phyloP scores from a whole-genome alignment of 1,284 basidiomycete genomes.

The Trametes versicolor region DNA sequence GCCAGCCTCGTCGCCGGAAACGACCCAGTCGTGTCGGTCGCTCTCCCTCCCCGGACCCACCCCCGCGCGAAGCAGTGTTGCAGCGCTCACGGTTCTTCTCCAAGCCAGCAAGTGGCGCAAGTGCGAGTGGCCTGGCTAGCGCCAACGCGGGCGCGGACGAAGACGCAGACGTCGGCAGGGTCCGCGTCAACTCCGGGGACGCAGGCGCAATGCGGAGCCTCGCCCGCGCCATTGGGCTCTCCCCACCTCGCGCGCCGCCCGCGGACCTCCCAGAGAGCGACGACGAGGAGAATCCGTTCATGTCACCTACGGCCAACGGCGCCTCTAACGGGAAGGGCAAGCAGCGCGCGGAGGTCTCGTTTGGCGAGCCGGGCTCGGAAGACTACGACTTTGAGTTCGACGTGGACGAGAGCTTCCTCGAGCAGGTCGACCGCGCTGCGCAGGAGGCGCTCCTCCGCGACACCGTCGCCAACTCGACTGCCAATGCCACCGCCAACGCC shows the following conservation, averaged over 20 bases:
- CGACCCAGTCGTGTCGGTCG: slow-evolving; percentile 35
- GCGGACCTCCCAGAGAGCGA: slow-evolving; percentile 31
- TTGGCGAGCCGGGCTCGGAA: slow-evolving; percentile 40
- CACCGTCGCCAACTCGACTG: not conserved
- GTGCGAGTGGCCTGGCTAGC: not conserved
- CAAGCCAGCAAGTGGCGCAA: not conserved
- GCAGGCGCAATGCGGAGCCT: slow-evolving; percentile 27
- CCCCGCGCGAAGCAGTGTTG: slow-evolving; percentile 29
- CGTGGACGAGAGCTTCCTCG: slow-evolving; percentile 50
- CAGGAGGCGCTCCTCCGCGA: slow-evolving; percentile 38
- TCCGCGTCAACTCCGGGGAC: slow-evolving; percentile 28
- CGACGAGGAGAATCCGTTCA: slow-evolving; percentile 27
- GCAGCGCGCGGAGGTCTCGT: slow-evolving; percentile 16
- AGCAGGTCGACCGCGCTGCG: slow-evolving; percentile 50
- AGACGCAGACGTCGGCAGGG: slow-evolving; percentile 7
- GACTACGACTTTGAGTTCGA: slow-evolving; percentile 47
- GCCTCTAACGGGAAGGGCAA: slow-evolving; percentile 20
- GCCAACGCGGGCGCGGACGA: slow-evolving; percentile 13
- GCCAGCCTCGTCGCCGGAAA: slow-evolving; percentile 54
- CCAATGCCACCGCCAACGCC: not conserved
- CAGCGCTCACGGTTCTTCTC: slow-evolving; percentile 36
- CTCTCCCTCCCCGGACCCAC: slow-evolving; percentile 41
- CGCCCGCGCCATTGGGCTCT: slow-evolving; percentile 33
- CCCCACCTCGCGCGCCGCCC: slow-evolving; percentile 32
- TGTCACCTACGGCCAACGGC: not conserved